Conservation (phyloP, 192 early-diverging fungal species). For the Umbelopsis sp. region DNA sequence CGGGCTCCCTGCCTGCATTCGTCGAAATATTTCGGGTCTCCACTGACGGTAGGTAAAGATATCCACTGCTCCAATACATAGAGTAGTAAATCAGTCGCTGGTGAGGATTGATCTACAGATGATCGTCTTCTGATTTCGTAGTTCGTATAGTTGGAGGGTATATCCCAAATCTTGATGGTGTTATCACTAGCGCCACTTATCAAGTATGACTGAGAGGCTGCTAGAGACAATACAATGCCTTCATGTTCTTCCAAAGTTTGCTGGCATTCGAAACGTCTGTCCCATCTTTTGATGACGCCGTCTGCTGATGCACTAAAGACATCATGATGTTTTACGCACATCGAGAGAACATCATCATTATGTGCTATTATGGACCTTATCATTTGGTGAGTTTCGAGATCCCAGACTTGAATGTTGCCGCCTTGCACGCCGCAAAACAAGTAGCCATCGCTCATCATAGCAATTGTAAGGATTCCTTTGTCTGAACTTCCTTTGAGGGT, state of each 20-base stretch:
- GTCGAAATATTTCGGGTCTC: constrained; percentile 64
- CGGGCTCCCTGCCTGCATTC: constrained; percentile 75
- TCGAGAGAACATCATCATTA: constrained; percentile 63
- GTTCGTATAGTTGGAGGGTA: constrained; percentile 28
- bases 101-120: constrained; percentile 4
- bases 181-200: constrained; percentile 67
- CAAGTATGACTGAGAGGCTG: constrained; percentile 49
- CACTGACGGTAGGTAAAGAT: constrained; percentile 66
- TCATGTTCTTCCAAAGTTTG: constrained; percentile 53
- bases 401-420: constrained; percentile 72
- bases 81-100: constrained; percentile 44
- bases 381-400: constrained; percentile 67
- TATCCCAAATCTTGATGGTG: constrained; percentile 62
- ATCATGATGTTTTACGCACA: constrained; percentile 45
- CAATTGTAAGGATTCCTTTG: constrained; percentile 63
- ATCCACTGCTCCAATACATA: constrained; percentile 74
- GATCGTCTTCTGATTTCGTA: constrained; percentile 27
- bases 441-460: constrained; percentile 67
- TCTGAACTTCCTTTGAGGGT: constrained; percentile 40
- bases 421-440: constrained; percentile 77
- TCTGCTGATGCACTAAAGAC: constrained; percentile 70
- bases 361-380: constrained; percentile 60
- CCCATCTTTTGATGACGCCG: constrained; percentile 71
- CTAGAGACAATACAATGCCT: constrained; percentile 63
- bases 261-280: constrained; percentile 57